Conservation (phyloP, 257 asterid species). For the Solanum chilense region DNA sequence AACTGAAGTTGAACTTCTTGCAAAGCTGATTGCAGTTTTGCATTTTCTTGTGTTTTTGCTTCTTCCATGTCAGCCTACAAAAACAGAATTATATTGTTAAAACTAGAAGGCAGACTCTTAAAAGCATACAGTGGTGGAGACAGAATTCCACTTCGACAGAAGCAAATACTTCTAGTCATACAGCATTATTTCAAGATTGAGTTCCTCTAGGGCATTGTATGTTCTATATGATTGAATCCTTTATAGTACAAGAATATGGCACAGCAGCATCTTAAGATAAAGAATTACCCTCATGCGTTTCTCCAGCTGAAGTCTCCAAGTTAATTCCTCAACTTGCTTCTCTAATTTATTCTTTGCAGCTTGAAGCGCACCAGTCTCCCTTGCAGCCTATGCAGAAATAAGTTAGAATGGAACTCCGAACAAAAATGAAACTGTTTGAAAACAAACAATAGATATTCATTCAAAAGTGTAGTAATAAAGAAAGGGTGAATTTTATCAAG, state of each 20-base stretch:
- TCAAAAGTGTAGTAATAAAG: neutral
- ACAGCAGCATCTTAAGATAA: neutral
- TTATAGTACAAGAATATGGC: neutral
- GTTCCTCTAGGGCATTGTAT: neutral
- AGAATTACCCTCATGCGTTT: conserved; percentile 9
- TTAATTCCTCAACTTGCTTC: conserved; percentile 9
- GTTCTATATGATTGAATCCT: neutral
- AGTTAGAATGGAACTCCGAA: neutral
- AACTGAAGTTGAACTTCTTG: conserved; percentile 6
- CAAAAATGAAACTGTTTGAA: neutral
- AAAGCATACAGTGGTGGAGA: neutral
- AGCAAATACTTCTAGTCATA: neutral
- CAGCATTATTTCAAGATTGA: neutral
- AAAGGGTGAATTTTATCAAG: neutral
- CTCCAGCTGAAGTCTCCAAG: conserved; percentile 4
- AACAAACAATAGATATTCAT: neutral
- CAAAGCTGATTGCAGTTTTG: conserved; percentile 8
- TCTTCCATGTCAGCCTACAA: conserved; percentile 8
- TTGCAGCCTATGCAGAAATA: neutral
- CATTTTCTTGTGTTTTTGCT: conserved; percentile 12
- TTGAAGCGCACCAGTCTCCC: conserved; percentile 5
- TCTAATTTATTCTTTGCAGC: neutral
- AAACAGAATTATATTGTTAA: neutral
- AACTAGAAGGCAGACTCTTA: neutral
- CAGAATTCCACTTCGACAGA: neutral